These are phyloP conservation scores for Uronychia binucleata DNA, from an alignment of 73 alveolate genomes.

Conservation along the genomic window DNA sequence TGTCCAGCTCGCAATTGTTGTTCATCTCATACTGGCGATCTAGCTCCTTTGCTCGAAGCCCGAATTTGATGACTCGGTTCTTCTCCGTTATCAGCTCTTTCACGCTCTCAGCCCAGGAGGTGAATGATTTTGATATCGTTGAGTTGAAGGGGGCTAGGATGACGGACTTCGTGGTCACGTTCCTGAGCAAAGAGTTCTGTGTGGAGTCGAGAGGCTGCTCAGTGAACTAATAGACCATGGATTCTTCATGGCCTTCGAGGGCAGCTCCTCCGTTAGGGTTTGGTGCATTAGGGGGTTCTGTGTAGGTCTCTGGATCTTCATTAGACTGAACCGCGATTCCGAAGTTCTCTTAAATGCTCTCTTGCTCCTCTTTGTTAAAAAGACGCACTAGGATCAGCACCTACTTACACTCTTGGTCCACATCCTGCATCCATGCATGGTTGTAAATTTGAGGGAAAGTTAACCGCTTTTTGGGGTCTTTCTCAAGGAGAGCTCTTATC, in stretches of 20 bases:
- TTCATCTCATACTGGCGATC: slow-evolving; percentile 80
- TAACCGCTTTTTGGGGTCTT: slow-evolving; percentile 28
- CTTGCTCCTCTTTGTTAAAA: slow-evolving; percentile 17
- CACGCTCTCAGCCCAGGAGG: slow-evolving; percentile 28
- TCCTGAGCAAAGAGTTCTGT: slow-evolving; percentile 40
- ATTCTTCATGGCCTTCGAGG: neutral
- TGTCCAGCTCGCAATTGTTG: slow-evolving; percentile 84
- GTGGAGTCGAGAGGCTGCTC: slow-evolving; percentile 60
- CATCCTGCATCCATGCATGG: slow-evolving; percentile 33
- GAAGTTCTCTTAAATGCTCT: slow-evolving; percentile 17
- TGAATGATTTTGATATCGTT: slow-evolving; percentile 19
- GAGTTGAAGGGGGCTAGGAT: slow-evolving; percentile 59
- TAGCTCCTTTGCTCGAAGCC: slow-evolving; percentile 73
- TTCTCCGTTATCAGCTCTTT: slow-evolving; percentile 63
- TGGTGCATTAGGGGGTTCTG: neutral
- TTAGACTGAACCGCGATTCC: slow-evolving; percentile 22
- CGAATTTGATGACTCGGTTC: slow-evolving; percentile 70
- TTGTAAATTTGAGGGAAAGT: slow-evolving; percentile 8
- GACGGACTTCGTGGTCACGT: slow-evolving; percentile 30
- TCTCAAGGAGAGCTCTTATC: slow-evolving; percentile 20
- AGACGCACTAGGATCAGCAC: neutral
- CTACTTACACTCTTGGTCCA: slow-evolving; percentile 12
- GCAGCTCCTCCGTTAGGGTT: slow-evolving; percentile 33
- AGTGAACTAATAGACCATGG: slow-evolving; percentile 18
- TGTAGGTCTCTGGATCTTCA: slow-evolving; percentile 3